These are phyloP conservation scores for Persicaria maculosa DNA, from an alignment of 148 eudicot genomes.

Conservation along the genomic window DNA sequence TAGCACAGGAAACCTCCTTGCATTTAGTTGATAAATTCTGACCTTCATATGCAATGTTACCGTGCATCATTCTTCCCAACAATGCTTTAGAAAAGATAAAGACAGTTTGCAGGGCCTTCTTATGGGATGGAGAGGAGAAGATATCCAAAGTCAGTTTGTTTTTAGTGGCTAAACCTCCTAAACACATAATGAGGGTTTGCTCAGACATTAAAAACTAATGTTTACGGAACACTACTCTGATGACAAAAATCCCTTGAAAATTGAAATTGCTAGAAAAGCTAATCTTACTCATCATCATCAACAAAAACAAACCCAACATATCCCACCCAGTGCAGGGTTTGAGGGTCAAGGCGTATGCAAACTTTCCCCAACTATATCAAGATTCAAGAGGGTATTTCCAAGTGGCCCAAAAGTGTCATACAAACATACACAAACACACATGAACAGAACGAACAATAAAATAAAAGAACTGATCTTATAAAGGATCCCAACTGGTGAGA, in stretches of 20 bases:
- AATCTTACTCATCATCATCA: not conserved
- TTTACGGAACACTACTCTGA: not conserved
- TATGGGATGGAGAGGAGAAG: not conserved
- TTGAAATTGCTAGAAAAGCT: not conserved
- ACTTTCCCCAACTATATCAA: no score
- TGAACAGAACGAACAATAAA: no score
- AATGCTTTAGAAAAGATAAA: no score
- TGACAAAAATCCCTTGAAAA: not conserved
- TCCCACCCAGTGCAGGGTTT: no score
- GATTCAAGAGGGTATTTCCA: no score
- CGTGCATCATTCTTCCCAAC: not conserved
- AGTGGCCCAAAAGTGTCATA: no score
- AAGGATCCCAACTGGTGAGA: no score
- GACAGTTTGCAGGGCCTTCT: not conserved
- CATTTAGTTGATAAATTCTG: not conserved
- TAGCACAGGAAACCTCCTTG: not conserved
- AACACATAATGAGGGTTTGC: not conserved
- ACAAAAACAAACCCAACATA: no score
- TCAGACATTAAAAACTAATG: not conserved
- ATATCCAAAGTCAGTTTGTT: not conserved
- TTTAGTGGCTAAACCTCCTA: not conserved
- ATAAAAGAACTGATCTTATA: no score
- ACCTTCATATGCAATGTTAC: not conserved
- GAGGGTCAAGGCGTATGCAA: no score
- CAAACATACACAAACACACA: no score